These are phyloP conservation scores for Candida palmyrensis DNA, from an alignment of 805 yeast species.

Conservation along the genomic window DNA sequence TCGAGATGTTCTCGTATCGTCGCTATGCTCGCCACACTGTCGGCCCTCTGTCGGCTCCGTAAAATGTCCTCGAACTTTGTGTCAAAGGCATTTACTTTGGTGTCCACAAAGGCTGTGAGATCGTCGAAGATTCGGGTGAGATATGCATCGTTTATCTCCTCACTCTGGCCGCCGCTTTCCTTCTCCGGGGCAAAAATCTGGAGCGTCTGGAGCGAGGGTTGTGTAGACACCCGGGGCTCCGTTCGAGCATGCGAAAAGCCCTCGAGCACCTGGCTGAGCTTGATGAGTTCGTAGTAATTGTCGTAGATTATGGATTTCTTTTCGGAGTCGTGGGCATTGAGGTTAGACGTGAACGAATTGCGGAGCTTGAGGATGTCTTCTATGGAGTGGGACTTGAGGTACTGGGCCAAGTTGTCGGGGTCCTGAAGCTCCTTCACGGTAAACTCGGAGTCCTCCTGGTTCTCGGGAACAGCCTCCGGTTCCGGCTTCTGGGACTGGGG, in stretches of 20 bases:
- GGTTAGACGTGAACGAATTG: conserved; percentile 35
- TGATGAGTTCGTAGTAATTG: conserved; percentile 68
- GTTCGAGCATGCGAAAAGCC: conserved; percentile 13
- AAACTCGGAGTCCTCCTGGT: not conserved
- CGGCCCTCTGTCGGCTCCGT: no score
- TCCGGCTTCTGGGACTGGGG: not conserved
- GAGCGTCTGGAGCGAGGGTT: conserved; percentile 3
- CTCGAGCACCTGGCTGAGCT: conserved; percentile 52
- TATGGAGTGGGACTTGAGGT: conserved; percentile 18
- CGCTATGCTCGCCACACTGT: no score
- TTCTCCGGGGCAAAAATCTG: conserved; percentile 5
- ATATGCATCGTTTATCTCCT: conserved; percentile 12
- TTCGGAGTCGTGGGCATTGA: conserved; percentile 52
- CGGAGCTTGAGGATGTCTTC: conserved; percentile 27
- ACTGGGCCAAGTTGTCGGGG: conserved; percentile 14
- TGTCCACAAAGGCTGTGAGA: conserved; percentile 17
- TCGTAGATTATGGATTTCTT: conserved; percentile 71
- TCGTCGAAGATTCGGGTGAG: conserved; percentile 18
- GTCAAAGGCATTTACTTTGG: conserved; percentile 13
- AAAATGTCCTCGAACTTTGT: conserved; percentile 17
- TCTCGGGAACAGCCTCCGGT: not conserved
- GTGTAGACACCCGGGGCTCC: conserved; percentile 1
- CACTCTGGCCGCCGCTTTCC: conserved; percentile 4
- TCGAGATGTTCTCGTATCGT: no score
- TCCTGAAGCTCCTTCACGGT: conserved; percentile 5